phyloP scores from a whole-genome alignment of 1,284 basidiomycete genomes.

The Cutaneotrichosporon spelunceum region DNA sequence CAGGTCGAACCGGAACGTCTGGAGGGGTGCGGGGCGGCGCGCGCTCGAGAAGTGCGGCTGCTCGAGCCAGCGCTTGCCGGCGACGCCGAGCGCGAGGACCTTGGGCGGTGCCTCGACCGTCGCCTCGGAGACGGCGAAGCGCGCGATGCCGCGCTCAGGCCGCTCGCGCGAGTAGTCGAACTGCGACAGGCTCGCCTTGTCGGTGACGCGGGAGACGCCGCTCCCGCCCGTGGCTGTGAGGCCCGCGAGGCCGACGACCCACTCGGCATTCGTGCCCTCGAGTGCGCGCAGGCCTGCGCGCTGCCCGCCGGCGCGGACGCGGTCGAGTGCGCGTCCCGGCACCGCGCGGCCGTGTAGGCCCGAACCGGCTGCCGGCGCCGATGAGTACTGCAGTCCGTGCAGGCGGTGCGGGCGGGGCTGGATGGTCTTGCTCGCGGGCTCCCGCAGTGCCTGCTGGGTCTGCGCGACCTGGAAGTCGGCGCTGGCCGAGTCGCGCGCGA shows the following conservation, averaged over 20 bases:
- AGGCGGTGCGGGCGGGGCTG: conserved; percentile 35
- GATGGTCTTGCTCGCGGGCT: conserved; percentile 20
- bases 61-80: conserved; percentile 11
- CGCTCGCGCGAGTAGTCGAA: conserved; percentile 36
- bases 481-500: conserved; percentile 15
- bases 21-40: conserved; percentile 32
- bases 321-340: conserved; percentile 26
- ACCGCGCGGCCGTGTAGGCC: conserved; percentile 15
- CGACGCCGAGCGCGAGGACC: conserved; percentile 30
- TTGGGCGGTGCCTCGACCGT: conserved; percentile 30
- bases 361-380: conserved; percentile 19
- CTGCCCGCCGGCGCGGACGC: conserved; percentile 22
- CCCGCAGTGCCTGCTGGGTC: conserved; percentile 18
- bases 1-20: conserved; percentile 42
- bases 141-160: conserved; percentile 27
- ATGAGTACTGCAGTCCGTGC: conserved; percentile 43
- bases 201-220: conserved; percentile 17
- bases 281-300: conserved; percentile 27
- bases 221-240: conserved; percentile 31
- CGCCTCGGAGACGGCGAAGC: conserved; percentile 36
- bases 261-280: conserved; percentile 31
- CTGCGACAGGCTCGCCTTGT: conserved; percentile 17
- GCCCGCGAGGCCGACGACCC: conserved; percentile 46
- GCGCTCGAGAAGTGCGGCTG: conserved; percentile 16
- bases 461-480: conserved; percentile 32